phyloP scores from a whole-genome alignment of 2,329 filamentous ascomycete genomes.

The Lojkania enalia region DNA sequence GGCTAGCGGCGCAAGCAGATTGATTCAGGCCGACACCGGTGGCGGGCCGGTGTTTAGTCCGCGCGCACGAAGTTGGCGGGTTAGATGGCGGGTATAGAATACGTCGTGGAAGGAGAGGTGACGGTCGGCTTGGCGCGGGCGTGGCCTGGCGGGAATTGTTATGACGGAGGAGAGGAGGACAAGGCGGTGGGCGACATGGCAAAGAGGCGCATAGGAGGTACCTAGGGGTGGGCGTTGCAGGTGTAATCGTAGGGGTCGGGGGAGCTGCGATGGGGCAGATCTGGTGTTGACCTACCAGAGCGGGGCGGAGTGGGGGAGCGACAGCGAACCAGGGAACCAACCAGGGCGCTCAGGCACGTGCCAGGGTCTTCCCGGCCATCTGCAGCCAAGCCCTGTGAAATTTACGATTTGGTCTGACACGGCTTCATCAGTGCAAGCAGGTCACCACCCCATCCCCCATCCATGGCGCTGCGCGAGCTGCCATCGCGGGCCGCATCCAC shows the following conservation, averaged over 20 bases:
- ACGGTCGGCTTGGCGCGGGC: neutral
- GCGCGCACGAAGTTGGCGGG: too few species aligned
- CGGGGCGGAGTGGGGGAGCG: neutral
- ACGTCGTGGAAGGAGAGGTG: neutral
- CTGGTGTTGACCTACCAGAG: neutral
- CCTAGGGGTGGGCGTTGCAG: too few species aligned
- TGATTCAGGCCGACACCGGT: too few species aligned
- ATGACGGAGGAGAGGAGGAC: too few species aligned
- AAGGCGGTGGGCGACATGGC: too few species aligned
- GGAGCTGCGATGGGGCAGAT: neutral
- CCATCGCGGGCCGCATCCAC: slow-evolving; percentile 32
- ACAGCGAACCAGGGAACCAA: neutral
- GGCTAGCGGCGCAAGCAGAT: slow-evolving; percentile 11
- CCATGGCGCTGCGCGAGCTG: slow-evolving; percentile 46
- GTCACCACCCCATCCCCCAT: slow-evolving; percentile 14
- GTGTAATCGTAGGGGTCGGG: too few species aligned
- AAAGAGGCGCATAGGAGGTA: too few species aligned
- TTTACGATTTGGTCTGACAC: slow-evolving; percentile 5
- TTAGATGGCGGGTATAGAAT: neutral
- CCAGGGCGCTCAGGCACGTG: neutral
- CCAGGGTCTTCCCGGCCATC: neutral
- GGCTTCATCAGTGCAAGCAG: slow-evolving; percentile 8
- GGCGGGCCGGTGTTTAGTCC: too few species aligned
- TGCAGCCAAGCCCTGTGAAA: neutral
- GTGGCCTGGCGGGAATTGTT: neutral